phyloP scores from a whole-genome alignment of 306 rosid genomes.

The Inga laurina region DNA sequence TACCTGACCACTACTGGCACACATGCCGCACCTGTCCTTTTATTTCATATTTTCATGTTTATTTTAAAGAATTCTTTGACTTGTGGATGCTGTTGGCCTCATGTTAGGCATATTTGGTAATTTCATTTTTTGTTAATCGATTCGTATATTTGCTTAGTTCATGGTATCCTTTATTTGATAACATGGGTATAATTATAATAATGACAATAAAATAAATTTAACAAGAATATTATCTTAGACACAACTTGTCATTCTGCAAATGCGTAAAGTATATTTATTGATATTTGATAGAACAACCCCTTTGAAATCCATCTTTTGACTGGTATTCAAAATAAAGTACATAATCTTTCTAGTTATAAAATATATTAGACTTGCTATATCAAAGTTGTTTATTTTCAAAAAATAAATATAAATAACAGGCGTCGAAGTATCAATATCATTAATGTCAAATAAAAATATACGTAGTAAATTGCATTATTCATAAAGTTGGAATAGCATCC shows the following conservation, averaged over 20 bases:
- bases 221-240: neutral
- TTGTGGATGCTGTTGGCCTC: neutral
- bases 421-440: no score
- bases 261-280: neutral
- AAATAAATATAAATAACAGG: no score
- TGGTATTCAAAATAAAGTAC: neutral
- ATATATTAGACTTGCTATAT: neutral
- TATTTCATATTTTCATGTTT: neutral
- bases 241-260: neutral
- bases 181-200: no score
- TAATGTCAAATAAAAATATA: no score
- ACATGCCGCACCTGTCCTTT: neutral
- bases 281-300: neutral
- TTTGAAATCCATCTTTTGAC: neutral
- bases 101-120: neutral
- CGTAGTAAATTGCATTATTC: no score
- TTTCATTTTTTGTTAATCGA: neutral
- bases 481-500: no score
- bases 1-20: neutral
- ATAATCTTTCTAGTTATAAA: neutral
- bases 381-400: neutral
- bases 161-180: neutral
- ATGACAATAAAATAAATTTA: neutral
- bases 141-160: neutral
- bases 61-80: neutral